These are phyloP conservation scores for Fusarium sp. DNA, from an alignment of 2,329 filamentous ascomycete species.

Conservation along the genomic window DNA sequence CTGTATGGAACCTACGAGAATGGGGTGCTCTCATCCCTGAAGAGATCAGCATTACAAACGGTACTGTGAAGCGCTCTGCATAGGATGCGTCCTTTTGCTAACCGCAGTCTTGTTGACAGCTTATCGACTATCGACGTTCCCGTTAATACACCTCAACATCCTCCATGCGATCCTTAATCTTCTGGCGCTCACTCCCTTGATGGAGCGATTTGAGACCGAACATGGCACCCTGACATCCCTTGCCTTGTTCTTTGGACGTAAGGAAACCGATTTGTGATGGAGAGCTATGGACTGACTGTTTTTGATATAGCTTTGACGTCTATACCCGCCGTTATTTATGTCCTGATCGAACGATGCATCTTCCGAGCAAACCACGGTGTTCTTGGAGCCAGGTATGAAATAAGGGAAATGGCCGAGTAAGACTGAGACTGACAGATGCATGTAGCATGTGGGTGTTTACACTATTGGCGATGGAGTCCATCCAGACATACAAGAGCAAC, in stretches of 20 bases:
- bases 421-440: neutral
- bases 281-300: slow-evolving; percentile 16
- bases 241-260: slow-evolving; percentile 90
- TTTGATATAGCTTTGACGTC: slow-evolving; percentile 75
- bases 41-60: slow-evolving; percentile 75
- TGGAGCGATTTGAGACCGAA: slow-evolving; percentile 94
- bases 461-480: slow-evolving; percentile 83
- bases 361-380: slow-evolving; percentile 77
- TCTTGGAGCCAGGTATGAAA: slow-evolving; percentile 80
- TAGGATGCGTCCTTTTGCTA: neutral
- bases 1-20: slow-evolving; percentile 75
- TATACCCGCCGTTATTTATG: slow-evolving; percentile 84
- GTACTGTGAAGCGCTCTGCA: slow-evolving; percentile 57
- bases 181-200: slow-evolving; percentile 82
- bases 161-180: slow-evolving; percentile 85
- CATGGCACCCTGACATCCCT: slow-evolving; percentile 91
- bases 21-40: slow-evolving; percentile 85
- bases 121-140: slow-evolving; percentile 92
- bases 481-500: slow-evolving; percentile 84
- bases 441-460: slow-evolving; percentile 91
- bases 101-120: slow-evolving; percentile 62
- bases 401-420: too few relatives aligned
- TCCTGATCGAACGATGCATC: slow-evolving; percentile 79
- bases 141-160: slow-evolving; percentile 83
- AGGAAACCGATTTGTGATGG: slow-evolving; percentile 53